Conservation (phyloP, 768 basidiomycete species). For the Gymnopilus dilepis region DNA sequence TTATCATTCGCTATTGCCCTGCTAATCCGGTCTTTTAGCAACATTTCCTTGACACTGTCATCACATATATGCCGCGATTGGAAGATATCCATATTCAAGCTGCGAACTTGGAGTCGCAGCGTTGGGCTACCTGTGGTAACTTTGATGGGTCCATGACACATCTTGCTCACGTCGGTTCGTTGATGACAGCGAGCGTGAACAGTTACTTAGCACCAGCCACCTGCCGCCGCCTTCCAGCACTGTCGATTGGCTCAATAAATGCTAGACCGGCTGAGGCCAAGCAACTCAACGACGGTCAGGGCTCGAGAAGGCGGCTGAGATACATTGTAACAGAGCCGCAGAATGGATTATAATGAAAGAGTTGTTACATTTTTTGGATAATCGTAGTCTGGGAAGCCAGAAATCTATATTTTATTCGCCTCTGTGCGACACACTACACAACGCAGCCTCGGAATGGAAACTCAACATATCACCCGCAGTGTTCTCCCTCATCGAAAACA, state of each 20-base stretch:
- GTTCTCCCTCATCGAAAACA: too few relatives aligned
- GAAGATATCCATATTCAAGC: not conserved
- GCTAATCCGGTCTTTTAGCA: not conserved
- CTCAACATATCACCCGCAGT: too few relatives aligned
- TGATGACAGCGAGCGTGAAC: not conserved
- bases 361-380: too few relatives aligned
- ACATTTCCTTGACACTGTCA: constrained; percentile 9
- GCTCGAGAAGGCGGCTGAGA: not conserved
- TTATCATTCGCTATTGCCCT: not conserved
- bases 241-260: constrained; percentile 1
- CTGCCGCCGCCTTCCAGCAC: constrained; percentile 4
- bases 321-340: constrained; percentile 1
- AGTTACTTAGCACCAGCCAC: constrained; percentile 3
- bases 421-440: too few relatives aligned
- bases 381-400: too few relatives aligned
- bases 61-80: constrained; percentile 4
- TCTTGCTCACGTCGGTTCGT: not conserved
- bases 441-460: too few relatives aligned
- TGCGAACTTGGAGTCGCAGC: constrained; percentile 10
- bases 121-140: constrained; percentile 3
- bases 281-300: not conserved
- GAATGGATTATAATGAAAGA: too few relatives aligned
- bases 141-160: constrained; percentile 7
- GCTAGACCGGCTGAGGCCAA: not conserved
- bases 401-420: too few relatives aligned